These are phyloP conservation scores for Candida methanosorbosa DNA, from an alignment of 805 yeast genomes.

Conservation along the genomic window DNA sequence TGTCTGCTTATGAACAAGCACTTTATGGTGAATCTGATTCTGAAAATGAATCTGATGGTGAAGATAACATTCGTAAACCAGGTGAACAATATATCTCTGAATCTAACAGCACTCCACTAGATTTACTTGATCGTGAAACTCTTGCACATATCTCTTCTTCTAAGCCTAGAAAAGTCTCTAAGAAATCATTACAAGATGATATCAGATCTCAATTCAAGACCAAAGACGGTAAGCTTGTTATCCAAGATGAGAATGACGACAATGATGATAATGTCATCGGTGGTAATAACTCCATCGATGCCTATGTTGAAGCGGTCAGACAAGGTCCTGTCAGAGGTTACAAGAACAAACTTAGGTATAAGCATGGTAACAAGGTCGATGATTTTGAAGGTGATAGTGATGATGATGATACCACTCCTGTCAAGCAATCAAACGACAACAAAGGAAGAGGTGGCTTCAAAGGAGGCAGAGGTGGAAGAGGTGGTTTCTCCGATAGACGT, in stretches of 20 bases:
- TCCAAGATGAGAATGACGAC: constrained; percentile 39
- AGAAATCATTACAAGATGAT: constrained; percentile 28
- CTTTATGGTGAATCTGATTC: constrained; percentile 66
- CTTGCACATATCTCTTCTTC: constrained; percentile 85
- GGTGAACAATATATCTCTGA: constrained; percentile 67
- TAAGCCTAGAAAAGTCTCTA: constrained; percentile 56
- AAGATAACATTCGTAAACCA: constrained; percentile 15
- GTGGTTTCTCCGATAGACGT: no score
- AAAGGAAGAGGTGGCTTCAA: constrained; percentile 1
- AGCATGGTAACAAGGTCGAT: constrained; percentile 38
- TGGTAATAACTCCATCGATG: constrained; percentile 62
- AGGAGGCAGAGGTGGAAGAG: constrained; percentile 1
- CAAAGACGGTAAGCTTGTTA: constrained; percentile 59
- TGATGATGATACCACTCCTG: constrained; percentile 18
- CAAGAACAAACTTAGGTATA: constrained; percentile 82
- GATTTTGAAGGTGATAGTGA: constrained; percentile 47
- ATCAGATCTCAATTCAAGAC: constrained; percentile 35
- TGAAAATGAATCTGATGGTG: constrained; percentile 35
- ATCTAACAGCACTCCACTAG: constrained; percentile 67
- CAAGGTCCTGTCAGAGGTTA: constrained; percentile 94
- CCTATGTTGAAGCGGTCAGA: constrained; percentile 88
- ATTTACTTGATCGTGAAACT: constrained; percentile 78
- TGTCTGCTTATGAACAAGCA: constrained; percentile 90
- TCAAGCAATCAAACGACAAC: neutral
- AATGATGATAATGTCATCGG: constrained; percentile 43